Evolutionary conservation across 176 grass and related monocot genomes (phyloP).

Genomic region (Carex pumila): DNA sequence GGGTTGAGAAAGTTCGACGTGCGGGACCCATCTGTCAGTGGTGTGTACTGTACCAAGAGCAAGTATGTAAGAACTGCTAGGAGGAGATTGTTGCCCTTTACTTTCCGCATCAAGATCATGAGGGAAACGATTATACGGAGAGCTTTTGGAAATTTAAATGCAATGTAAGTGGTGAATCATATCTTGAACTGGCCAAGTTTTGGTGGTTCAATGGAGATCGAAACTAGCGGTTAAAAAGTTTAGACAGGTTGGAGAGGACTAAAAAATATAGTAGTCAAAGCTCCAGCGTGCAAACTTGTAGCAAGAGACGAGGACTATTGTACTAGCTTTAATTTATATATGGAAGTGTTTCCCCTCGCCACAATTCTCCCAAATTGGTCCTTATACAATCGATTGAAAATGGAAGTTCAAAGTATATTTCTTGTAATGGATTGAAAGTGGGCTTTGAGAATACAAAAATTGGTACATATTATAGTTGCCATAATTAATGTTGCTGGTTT

Average conservation of each 20-base stretch:
- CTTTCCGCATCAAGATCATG: neutral
- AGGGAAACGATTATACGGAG: neutral
- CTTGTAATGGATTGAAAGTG: neutral
- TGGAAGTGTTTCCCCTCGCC: neutral
- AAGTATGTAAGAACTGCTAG: constrained; percentile 36
- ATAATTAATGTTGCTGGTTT: neutral
- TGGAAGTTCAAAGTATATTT: neutral
- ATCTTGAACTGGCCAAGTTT: neutral
- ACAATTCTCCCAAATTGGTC: neutral
- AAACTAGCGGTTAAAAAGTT: too few relatives aligned
- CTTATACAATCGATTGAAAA: neutral
- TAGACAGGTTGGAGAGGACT: neutral
- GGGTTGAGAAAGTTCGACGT: constrained; percentile 28
- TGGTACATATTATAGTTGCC: neutral
- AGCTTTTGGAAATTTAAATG: neutral
- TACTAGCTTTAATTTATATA: neutral
- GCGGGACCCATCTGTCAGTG: constrained; percentile 40
- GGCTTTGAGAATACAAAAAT: neutral
- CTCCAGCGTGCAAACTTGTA: neutral
- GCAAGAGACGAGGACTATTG: neutral
- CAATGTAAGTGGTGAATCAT: neutral
- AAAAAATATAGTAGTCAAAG: constrained; percentile 7
- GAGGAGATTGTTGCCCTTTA: constrained; percentile 24
- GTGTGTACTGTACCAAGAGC: constrained; percentile 31
- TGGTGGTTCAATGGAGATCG: neutral